Base-by-base conservation (phyloP, 2,329 filamentous ascomycete species). In the Venturia nashicola region DNA sequence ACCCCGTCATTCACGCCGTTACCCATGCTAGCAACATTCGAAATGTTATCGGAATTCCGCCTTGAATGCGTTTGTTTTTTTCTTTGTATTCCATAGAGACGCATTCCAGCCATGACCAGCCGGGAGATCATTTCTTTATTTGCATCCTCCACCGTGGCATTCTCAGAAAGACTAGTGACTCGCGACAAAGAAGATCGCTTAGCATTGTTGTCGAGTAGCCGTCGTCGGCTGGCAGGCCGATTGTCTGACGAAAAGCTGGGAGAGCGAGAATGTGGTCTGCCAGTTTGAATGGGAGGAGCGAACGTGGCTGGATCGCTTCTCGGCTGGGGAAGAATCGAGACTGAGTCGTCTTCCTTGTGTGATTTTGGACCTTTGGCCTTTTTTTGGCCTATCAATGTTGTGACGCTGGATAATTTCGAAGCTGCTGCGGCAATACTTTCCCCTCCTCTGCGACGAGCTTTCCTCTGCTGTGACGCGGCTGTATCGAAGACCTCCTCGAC, bases 21-120 rank as follows among this genome's bases (percentile, higher is more conserved):
- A 67, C 67, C 32, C 67, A 74, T 14, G 67, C 63, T 20, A 67
- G 67, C 14, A 69, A 68, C 6, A 69, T 40, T 36, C n/a, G 36
- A 27, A 43, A 59, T 39, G 20, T 32, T 36, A 18, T 65, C 54
- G 4, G 46, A 51, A 61, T 59, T 36, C 16, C 48, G 61, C 5
- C 64, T 18, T 20, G 40, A 70, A 48, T 69, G 71, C 51, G 61
- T 70, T 36, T 5, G 62, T 68, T 75, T 71, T 68, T 75, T 78
- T 51, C 72, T 71, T 43, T 78, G 75, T 9, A 80, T 66, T 1
- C 80, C 80, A 66, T 81, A 75, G 65, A 82, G 74, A 1, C 80
- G 78, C 79, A 82, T 80, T 4, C 78, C 80, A 6, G 80, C 77
- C 77, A 82, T 79, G 32, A 82, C 76, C 5, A 80, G 72, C n/a